phyloP scores from a whole-genome alignment of 2,329 filamentous ascomycete species.

The Botrytis deweyae region DNA sequence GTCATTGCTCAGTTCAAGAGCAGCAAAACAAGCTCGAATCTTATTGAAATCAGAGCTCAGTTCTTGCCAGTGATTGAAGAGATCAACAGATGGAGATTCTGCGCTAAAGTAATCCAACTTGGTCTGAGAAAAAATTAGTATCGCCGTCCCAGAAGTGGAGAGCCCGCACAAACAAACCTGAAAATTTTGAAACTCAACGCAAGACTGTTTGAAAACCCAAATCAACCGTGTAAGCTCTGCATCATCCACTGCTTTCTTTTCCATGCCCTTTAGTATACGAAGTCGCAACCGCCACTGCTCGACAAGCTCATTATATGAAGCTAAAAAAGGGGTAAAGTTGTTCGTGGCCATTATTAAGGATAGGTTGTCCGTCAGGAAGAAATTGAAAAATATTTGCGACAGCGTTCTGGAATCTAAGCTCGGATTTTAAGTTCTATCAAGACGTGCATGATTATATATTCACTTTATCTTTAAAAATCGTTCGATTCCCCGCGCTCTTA shows the following conservation, averaged over 20 bases:
- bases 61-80: neutral
- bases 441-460: neutral
- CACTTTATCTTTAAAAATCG: neutral
- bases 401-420: accelerated
- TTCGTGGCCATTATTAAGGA: neutral
- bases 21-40: neutral
- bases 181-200: neutral
- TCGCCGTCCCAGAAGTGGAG: neutral
- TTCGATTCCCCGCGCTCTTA: neutral
- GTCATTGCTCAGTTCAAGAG: neutral
- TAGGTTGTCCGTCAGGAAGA: accelerated
- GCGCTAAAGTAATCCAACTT: slow-evolving; percentile 2
- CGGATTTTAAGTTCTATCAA: neutral
- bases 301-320: neutral
- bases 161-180: neutral
- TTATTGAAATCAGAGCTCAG: neutral
- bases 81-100: neutral
- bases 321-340: neutral
- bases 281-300: neutral
- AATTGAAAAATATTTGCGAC: accelerated
- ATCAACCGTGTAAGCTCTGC: neutral
- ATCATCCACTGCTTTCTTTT: neutral
- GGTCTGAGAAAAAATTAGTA: neutral
- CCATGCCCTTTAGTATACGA: neutral
- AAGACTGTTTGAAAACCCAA: neutral